These are phyloP conservation scores for Carex pumila DNA, from an alignment of 176 grass and related monocot genomes.

Conservation along the genomic window DNA sequence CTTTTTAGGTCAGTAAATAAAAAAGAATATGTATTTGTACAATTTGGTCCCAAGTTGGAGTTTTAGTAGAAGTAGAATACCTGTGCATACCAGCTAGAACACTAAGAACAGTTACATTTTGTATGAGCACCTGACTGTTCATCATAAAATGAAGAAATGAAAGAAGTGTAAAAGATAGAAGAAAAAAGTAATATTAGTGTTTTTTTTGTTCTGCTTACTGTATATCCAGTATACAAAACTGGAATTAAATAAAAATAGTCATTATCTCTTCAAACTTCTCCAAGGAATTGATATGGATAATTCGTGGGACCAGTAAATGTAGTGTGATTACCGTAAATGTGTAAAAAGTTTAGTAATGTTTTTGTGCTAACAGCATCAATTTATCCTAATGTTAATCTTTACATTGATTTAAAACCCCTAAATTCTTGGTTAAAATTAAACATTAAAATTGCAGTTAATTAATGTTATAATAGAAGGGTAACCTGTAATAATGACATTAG, in stretches of 20 bases:
- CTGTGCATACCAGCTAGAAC: neutral
- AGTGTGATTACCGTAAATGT: neutral
- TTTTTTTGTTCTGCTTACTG: neutral
- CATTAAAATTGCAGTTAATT: neutral
- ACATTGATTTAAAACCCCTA: neutral
- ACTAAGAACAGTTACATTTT: slow-evolving; percentile 65
- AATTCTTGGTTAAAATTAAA: neutral
- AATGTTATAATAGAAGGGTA: slow-evolving; percentile 19
- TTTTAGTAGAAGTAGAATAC: neutral
- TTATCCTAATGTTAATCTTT: neutral
- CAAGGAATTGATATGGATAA: neutral
- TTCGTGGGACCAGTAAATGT: neutral
- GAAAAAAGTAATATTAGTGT: neutral
- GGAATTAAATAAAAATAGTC: too few species aligned
- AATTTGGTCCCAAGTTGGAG: neutral
- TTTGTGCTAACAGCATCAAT: neutral
- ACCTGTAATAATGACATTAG: slow-evolving; percentile 91
- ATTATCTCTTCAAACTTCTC: neutral
- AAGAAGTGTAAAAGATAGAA: neutral
- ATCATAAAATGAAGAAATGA: slow-evolving; percentile 25
- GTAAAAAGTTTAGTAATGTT: neutral
- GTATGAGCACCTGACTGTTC: slow-evolving; percentile 83
- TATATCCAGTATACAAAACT: neutral
- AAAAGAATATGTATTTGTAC: neutral
- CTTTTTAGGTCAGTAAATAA: neutral